Evolutionary conservation across 2,329 filamentous ascomycete species (phyloP), one percentile per base, ranked within the genome.

Genomic region (Penicillium sp.): DNA sequence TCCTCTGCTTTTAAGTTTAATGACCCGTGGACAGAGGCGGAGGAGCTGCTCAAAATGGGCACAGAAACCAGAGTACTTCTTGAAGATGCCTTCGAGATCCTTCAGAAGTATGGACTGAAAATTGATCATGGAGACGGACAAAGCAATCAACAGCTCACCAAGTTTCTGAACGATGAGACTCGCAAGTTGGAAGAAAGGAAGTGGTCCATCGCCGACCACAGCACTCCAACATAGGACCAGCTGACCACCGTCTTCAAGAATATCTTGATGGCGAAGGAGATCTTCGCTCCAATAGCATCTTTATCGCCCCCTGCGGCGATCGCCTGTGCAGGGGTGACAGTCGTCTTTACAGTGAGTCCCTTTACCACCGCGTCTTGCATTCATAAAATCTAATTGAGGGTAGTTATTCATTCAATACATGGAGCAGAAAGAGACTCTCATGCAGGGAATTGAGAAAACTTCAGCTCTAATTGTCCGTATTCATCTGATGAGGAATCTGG

Each of bases 301-400:
- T 16, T 50, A 16, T 51, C 49, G 39, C 46, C 55, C n/a, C 55
- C 51, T 3, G 55, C 57, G 19, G 39, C 52, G 9, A 29, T 60
- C 3, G 51, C 42, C 13, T 57, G 55, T 45, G 57, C 57, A 7
- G 47, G 51, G 0, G 11, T 55, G 4, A 59, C 42, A 2, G 39
- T 49, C 10, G 29, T 14, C 40, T 39, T 59, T 14, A 8, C 30
- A 39, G 57, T 59, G 47, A 52, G 47, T 36, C 26, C 7, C 26
- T 32, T 26, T 14, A 35, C 4, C 3, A 30, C 29, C 8, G 7
- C 2, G 29, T 11, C 11, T 30, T 30, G 29, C 29, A 30, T 30
- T 30, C 23, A 5, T 23, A 5, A 23, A 23, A 11, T 30, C 29
- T 30, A 30, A 30, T 2, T 7, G 29, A 8, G 8, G 7, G 3